These are phyloP conservation scores for Teratosphaeria viscida DNA, from an alignment of 2,329 filamentous ascomycete species.

Conservation along the genomic window DNA sequence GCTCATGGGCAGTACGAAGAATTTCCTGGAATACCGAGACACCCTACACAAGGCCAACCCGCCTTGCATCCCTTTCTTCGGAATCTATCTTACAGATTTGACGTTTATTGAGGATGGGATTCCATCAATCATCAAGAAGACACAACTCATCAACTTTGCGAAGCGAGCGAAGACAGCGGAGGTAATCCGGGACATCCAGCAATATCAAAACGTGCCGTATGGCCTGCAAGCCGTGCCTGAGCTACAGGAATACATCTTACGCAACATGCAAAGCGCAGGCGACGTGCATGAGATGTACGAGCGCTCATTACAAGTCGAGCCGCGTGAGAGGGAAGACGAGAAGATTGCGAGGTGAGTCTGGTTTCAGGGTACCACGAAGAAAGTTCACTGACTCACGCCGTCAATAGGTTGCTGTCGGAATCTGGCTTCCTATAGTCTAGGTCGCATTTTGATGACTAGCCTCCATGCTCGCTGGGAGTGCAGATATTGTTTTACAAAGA, in stretches of 20 bases:
- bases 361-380: background rate
- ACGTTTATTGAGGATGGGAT: conserved; percentile 99
- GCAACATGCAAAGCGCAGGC: conserved; percentile 88
- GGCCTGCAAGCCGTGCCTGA: conserved; percentile 79
- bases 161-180: conserved; percentile 97
- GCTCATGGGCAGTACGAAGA: conserved; percentile 94
- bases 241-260: conserved; percentile 91
- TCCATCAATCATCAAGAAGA: conserved; percentile 90
- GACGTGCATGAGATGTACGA: conserved; percentile 99
- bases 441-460: conserved; percentile 1
- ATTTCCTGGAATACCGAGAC: conserved; percentile 94
- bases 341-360: conserved; percentile 86
- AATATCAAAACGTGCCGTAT: conserved; percentile 98
- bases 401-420: conserved; percentile 40
- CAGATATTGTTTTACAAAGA: background rate
- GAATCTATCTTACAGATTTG: conserved; percentile 94
- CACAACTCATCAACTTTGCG: conserved; percentile 94
- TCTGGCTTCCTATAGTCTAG: conserved; percentile 41
- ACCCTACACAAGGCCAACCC: conserved; percentile 85
- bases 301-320: conserved; percentile 85
- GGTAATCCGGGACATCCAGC: conserved; percentile 95
- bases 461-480: background rate
- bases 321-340: conserved; percentile 92
- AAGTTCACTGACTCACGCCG: background rate
- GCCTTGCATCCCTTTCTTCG: conserved; percentile 96